Base-by-base conservation (phyloP, 495 filamentous ascomycete genomes). In the Parmelia sp. region DNA sequence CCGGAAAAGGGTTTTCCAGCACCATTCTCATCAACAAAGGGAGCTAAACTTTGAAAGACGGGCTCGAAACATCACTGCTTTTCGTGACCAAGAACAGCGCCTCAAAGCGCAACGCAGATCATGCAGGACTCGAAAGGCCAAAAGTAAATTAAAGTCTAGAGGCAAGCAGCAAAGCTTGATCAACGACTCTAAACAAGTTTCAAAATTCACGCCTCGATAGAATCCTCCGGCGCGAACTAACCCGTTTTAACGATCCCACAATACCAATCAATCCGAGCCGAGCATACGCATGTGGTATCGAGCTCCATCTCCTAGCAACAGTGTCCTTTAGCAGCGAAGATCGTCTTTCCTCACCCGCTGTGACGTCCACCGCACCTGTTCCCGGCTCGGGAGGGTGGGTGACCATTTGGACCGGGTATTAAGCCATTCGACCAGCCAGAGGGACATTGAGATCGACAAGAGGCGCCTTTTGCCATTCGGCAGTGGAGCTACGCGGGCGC, bases 141-240 rank as follows among this genome's bases (percentile, higher is more conserved):
- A 10, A 49, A 10, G 4, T 2, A 12, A 0, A 49, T 0, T 49
- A 27, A 25, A 3, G 45, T n/a, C 10, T 49, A 3, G 23, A 27
- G 45, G 12, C 45, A 4, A 25, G 45, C 23, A 49, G n/a, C 44
- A 3, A 49, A 49, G 6, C n/a, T 27, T 27, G 23, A 27, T 27
- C 14, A 10, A 49, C 23, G 44, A 47, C 4, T 47, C 21, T 23
- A 2, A 2, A 47, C 10, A 21, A 27, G 45, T 1, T 29, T 51
- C 45, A 15, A 11, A 31, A 7, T 5, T 53, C 17, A 7, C 8
- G 49, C 49, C 45, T 49, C n/a, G 10, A 27, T 10, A 19, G 17
- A 39, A 62, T 9, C 23, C 60, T 35, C 35, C 37, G 25, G 40
- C 37, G 60, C 21, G 60, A 55, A 27, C 60, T 53, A 10, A 33